Conservation (phyloP, 129 eudicot species). For the Tagetes erecta region DNA sequence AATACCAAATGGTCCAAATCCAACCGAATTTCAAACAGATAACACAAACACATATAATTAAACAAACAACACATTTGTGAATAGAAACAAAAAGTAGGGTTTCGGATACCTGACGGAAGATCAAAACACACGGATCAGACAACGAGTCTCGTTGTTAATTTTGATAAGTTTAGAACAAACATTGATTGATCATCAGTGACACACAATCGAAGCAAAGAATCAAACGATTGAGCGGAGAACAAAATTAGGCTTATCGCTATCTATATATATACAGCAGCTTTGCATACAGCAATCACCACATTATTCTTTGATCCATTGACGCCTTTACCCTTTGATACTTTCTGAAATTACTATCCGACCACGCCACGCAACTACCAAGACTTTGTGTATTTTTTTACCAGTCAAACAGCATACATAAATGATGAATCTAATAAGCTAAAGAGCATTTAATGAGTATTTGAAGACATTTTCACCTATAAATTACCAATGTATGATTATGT, state of each 20-base stretch:
- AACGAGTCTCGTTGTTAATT: background rate
- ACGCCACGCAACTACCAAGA: constrained; percentile 3
- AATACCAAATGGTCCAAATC: background rate
- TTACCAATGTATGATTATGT: too few relatives aligned
- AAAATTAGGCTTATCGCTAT: constrained; percentile 28
- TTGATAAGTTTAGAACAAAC: constrained; percentile 6
- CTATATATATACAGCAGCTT: constrained; percentile 5
- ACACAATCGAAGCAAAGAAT: constrained; percentile 22
- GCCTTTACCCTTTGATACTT: constrained; percentile 23
- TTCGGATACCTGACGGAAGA: constrained; percentile 30
- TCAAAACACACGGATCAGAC: constrained; percentile 14
- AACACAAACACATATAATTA: constrained; percentile 17
- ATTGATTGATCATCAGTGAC: constrained; percentile 10
- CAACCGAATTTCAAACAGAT: constrained; percentile 15
- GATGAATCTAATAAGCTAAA: background rate
- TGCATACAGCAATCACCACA: constrained; percentile 28
- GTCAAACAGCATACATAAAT: constrained; percentile 27
- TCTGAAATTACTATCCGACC: background rate
- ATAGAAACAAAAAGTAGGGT: constrained; percentile 31
- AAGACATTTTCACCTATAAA: too few relatives aligned
- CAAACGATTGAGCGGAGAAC: constrained; percentile 6
- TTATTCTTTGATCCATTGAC: constrained; percentile 4
- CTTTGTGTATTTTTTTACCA: background rate
- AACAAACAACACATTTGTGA: background rate
- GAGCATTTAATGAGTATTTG: background rate